Base-by-base conservation (phyloP, 768 basidiomycete species). In the Amanita muscaria region DNA sequence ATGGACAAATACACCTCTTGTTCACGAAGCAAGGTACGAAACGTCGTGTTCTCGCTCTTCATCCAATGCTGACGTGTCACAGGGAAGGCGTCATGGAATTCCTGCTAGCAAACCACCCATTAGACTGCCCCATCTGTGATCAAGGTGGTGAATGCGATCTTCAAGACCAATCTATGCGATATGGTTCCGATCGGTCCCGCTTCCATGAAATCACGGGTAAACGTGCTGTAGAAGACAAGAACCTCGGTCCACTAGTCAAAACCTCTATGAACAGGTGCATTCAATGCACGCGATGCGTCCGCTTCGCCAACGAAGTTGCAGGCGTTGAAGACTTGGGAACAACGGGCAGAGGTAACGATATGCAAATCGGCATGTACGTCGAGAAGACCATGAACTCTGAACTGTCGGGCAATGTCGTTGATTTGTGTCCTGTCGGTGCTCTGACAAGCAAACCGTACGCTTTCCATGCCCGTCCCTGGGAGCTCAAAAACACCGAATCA, bases 1-100 rank as follows among this genome's bases (percentile, higher is more conserved):
- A 11, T 94, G 82, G 62, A 96, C 92, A 24, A 90, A 94, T 63
- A 88, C 87, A 2, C 92, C 92, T 24, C 68, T 92, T 4, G 86
- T 90, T 3, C 88, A 90, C 55, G 83, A 88, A 73, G 88, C 86
- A 53, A 76, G 83, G 85, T 87, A 56, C 36, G 58, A 34, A 14
- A 15, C 11, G 6, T 32, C 21, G 8, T 29, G 33, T 34, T 19
- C 23, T 29, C 31, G 14, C 39, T 12, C 29, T 22, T 32, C 15
- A 18, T 32, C 1, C 10, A 40, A 4, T 58, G 11, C 58, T 38
- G 12, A 29, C 34, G 14, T 42, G 31, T 45, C 56, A 21, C 54
- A 88, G 92, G 16, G 92, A 96, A 64, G 96, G 96, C 40, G 94
- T 98, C 48, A 98, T 99, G 96, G 96, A 98, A 59, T 96, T 98